Base-by-base conservation (phyloP, 1,139 yeast genomes). In the Pichia sp. region DNA sequence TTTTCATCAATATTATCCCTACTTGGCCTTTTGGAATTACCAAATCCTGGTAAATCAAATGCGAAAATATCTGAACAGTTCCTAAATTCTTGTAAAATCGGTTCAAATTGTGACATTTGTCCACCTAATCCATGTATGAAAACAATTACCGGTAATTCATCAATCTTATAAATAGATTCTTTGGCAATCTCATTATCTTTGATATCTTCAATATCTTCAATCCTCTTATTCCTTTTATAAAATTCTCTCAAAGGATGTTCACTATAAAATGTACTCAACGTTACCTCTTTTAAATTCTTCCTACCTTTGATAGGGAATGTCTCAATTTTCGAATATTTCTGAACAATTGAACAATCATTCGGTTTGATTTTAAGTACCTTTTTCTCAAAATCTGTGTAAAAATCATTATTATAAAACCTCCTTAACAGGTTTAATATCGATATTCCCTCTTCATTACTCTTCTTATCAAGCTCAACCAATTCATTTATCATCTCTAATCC, bases 51-150 rank as follows among this genome's bases (percentile, higher is more conserved):
- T 41, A 83, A 64, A 54, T 83, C 93, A 18, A 83, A 53, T 1
- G 84, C 69, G 41, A 78, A 55, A 3, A 81, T 68, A 48, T 79
- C 83, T 52, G 78, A 71, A 55, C 83, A 77, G 53, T 79, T 83
- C 23, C 84, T 68, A 44, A 83, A 69, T 42, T 77, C 68, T 32
- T 77, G 83, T 60, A 83, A 67, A 33, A 81, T 62, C 4, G 77
- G 73, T 51, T 79, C 85, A 55, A 84, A 82, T 55, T 81, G 89
- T 9, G 82, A 68, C 62, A 80, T 67, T 54, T 81, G 89, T 8
- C 93, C 93, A 1, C 93, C 93, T 34, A 83, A 61, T 0, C 93
- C 93, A 58, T 83, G 93, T 19, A 83, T 54, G 40, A 83, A 72
- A 12, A 83, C 64, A 12, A 80, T 58, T 4, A 76, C 64, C 0